These are phyloP conservation scores for Fomes fomentarius DNA, from an alignment of 1,284 basidiomycete genomes.

Conservation along the genomic window DNA sequence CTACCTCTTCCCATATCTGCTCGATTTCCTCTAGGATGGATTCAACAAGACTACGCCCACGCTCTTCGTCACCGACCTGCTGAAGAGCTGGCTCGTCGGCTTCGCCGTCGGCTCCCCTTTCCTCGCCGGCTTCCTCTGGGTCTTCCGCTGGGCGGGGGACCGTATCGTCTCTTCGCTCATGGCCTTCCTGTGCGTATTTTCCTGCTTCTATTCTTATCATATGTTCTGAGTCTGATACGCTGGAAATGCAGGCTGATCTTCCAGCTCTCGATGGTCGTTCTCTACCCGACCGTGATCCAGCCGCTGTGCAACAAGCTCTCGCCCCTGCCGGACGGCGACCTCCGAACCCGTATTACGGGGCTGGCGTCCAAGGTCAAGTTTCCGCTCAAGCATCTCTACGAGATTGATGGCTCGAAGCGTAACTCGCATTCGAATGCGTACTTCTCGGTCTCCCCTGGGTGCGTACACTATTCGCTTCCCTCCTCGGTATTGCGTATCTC, in stretches of 20 bases:
- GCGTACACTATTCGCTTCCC: too few species aligned
- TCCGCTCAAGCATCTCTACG: conserved; percentile 93
- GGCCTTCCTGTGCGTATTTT: conserved; percentile 69
- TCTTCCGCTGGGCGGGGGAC: conserved; percentile 93
- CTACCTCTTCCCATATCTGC: conserved; percentile 83
- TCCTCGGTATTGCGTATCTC: too few species aligned
- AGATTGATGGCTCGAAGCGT: conserved; percentile 90
- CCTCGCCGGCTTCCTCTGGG: conserved; percentile 83
- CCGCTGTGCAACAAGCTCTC: conserved; percentile 98
- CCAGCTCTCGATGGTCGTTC: conserved; percentile 83
- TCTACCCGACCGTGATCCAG: conserved; percentile 92
- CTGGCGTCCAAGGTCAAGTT: conserved; percentile 85
- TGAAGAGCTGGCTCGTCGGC: conserved; percentile 81
- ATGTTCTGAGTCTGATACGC: not conserved
- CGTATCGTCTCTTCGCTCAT: conserved; percentile 89
- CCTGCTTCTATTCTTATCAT: not conserved
- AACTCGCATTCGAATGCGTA: conserved; percentile 87
- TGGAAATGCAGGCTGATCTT: conserved; percentile 65
- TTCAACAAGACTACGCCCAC: conserved; percentile 92
- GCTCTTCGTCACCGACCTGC: conserved; percentile 77
- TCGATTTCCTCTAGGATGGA: conserved; percentile 84
- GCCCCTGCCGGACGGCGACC: conserved; percentile 75
- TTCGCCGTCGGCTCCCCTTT: conserved; percentile 86
- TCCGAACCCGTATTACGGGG: conserved; percentile 74
- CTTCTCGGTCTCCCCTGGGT: conserved; percentile 54